Base-by-base conservation (phyloP, 306 rosid genomes). In the Chamaecrista fasciculata region DNA sequence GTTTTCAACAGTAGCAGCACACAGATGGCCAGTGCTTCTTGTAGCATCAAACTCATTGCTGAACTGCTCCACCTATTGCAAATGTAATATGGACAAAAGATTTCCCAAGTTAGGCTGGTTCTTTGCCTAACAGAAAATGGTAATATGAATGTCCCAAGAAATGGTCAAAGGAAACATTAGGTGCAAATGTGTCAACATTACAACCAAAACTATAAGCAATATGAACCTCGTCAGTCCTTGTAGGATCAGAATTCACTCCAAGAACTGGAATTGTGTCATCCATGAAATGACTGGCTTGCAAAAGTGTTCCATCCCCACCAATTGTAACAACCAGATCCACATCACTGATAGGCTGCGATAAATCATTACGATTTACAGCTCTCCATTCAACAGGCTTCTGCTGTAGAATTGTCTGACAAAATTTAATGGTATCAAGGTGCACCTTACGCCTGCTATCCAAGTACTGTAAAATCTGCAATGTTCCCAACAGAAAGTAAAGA, bases 171-270 rank as follows among this genome's bases (percentile, higher is more conserved):
- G 26, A 66, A 57, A 46, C 46, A 5, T 11, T 15, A 16, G 21
- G 72, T 61, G 75, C 48, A 29, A 74, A 73, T 49, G 15, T 25
- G 43, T 53, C 7, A 24, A 77, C 5, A 25, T 21, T 31, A 69
- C 29, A 69, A 64, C 48, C 66, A 55, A 73, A 33, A 63, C 16
- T 18, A 21, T 55, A 62, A 46, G 57, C 64, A 44, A 48, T 43
- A 69, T 28, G 33, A 46, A 94, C 98, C 97, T 94, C 98, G 26
- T 86, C 84, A 69, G 72, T 73, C 68, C 46, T 75, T 23, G 98
- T 88, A 53, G 98, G 97, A 75, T 88, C 98, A 39, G 98, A 94
- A 77, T 94, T 94, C 74, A 94, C 95, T 69, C 98, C 98, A n/a
- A 94, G 85, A 76, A 90, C 72, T 10, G 97, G 96, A 81, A 88